Conservation (phyloP, 352 stramenopile genomes). For the Pythium aphanidermatum region DNA sequence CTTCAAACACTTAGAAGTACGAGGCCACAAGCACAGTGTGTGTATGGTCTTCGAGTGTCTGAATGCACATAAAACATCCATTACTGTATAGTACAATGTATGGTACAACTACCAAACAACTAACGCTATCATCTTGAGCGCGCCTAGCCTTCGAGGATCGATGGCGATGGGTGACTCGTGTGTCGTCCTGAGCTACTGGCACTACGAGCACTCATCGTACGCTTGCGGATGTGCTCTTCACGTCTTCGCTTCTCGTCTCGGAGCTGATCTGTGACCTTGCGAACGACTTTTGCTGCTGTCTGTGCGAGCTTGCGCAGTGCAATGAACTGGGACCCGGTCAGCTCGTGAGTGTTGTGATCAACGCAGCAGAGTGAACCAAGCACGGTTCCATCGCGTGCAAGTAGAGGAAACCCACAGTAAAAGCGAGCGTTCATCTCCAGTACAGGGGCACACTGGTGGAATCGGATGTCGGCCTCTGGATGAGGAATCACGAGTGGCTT, state of each 20-base stretch:
- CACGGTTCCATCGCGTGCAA: conserved; percentile 34
- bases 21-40: too few relatives aligned
- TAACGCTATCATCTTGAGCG: too few relatives aligned
- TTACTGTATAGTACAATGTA: not conserved
- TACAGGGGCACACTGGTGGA: conserved; percentile 18
- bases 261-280: conserved; percentile 1
- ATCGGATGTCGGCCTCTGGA: conserved; percentile 46
- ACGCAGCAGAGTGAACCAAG: conserved; percentile 61
- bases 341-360: conserved; percentile 33
- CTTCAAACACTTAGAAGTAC: too few relatives aligned
- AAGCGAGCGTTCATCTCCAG: conserved; percentile 36
- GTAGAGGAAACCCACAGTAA: conserved; percentile 60
- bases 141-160: too few relatives aligned
- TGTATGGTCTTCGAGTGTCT: too few relatives aligned
- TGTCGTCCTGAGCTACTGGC: too few relatives aligned
- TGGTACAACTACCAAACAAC: not conserved
- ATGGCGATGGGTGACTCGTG: too few relatives aligned
- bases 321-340: conserved; percentile 54
- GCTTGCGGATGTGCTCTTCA: too few relatives aligned
- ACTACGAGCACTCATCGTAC: too few relatives aligned
- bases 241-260: conserved; percentile 2
- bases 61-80: conserved; percentile 1
- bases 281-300: conserved; percentile 13
- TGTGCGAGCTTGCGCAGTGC: conserved; percentile 38
- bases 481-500: conserved; percentile 53